A percentile compares a stretch with the other conserved stretches of the same genome.
phyloP scores from a whole-genome alignment of 129 eudicot species.

The Escallonia herrerae region DNA sequence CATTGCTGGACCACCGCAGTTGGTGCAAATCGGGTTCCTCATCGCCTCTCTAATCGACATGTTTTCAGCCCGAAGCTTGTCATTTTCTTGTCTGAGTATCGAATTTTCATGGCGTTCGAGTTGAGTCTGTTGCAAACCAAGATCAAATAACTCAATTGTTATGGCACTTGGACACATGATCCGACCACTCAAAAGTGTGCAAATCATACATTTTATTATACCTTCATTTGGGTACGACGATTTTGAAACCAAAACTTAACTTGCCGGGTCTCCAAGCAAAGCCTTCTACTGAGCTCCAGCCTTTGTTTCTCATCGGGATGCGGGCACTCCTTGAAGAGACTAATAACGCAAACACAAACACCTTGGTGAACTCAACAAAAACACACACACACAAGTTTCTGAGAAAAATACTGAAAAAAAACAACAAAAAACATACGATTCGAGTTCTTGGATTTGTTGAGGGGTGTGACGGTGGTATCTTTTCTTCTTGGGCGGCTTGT shows the following conservation, averaged over 20 bases:
- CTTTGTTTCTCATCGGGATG: slow-evolving; percentile 99
- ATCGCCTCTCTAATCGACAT: slow-evolving; percentile 94
- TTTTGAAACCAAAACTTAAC: slow-evolving; percentile 99
- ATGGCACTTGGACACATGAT: no score
- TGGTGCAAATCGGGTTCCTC: slow-evolving; percentile 91
- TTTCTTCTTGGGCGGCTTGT: slow-evolving; percentile 80
- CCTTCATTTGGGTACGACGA: slow-evolving; percentile 98
- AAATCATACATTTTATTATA: slow-evolving; percentile 4
- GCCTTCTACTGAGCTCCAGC: slow-evolving; percentile 81
- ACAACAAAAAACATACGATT: slow-evolving; percentile 36
- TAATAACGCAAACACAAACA: slow-evolving; percentile 7
- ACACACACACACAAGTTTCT: background rate
- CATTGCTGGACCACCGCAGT: slow-evolving; percentile 94
- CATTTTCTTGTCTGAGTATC: slow-evolving; percentile 85
- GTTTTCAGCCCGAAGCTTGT: slow-evolving; percentile 88
- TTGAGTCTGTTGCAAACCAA: slow-evolving; percentile 50
- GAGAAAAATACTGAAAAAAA: background rate
- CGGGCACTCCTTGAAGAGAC: slow-evolving; percentile 95
- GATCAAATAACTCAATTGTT: no score
- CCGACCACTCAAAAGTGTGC: background rate
- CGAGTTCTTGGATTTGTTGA: slow-evolving; percentile 96
- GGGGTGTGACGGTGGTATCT: slow-evolving; percentile 99
- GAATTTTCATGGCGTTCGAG: slow-evolving; percentile 93
- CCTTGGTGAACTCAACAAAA: background rate
- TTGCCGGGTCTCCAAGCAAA: slow-evolving; percentile 76